These are phyloP conservation scores for Asterophora lycoperdoides DNA, from an alignment of 768 basidiomycete genomes.

Conservation along the genomic window DNA sequence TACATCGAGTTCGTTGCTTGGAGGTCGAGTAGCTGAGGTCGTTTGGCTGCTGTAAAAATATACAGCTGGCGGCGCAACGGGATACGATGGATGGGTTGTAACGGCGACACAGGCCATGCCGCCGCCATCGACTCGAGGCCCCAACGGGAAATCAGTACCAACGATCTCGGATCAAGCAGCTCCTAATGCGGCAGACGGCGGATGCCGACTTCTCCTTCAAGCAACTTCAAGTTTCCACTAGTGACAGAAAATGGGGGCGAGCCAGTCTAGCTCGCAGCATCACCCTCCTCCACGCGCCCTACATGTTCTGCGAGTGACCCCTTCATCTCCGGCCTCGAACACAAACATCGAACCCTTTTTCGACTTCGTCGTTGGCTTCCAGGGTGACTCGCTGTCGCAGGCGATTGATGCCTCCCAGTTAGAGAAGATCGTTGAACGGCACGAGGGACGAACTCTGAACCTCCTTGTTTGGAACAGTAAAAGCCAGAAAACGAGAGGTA, in stretches of 20 bases:
- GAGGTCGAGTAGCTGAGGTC: too few species aligned
- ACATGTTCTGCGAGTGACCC: conserved; percentile 87
- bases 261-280: conserved; percentile 57
- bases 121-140: too few species aligned
- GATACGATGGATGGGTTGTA: too few species aligned
- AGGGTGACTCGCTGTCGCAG: conserved; percentile 56
- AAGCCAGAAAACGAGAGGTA: conserved; percentile 66
- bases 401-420: conserved; percentile 66
- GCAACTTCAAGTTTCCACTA: too few species aligned
- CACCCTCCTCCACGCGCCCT: conserved; percentile 61
- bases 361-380: conserved; percentile 92
- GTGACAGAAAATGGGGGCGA: conserved; percentile 64
- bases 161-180: too few species aligned
- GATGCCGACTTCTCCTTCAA: too few species aligned
- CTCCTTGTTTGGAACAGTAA: conserved; percentile 85
- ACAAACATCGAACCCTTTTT: conserved; percentile 90
- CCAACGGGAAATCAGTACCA: too few species aligned
- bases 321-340: conserved; percentile 81
- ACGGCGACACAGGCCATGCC: too few species aligned
- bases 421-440: conserved; percentile 77
- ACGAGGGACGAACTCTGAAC: conserved; percentile 67
- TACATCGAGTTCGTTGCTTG: too few species aligned
- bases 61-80: too few species aligned
- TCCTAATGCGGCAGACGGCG: too few species aligned
- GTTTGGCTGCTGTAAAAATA: too few species aligned